A percentile compares a stretch with the other conserved stretches of the same genome.
These are phyloP conservation scores for Boehmeria nivea DNA, from an alignment of 306 rosid genomes.

Conservation along the genomic window DNA sequence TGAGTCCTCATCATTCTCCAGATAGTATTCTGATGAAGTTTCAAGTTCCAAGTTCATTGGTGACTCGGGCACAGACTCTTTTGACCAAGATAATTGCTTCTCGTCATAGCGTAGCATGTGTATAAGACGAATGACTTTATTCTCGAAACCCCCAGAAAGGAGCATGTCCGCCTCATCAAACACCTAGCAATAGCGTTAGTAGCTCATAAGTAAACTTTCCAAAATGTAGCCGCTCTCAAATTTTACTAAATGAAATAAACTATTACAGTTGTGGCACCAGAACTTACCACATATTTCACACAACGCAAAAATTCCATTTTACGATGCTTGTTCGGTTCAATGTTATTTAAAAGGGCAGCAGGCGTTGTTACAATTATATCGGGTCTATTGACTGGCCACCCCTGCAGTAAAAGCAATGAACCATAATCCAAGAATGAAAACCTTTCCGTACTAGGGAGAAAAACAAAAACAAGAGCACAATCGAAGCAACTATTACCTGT, in stretches of 20 bases:
- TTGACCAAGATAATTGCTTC: slow-evolving; percentile 58
- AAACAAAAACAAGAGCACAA: background rate
- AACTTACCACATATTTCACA: slow-evolving; percentile 80
- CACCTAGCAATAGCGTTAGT: slow-evolving; percentile 41
- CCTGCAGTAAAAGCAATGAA: slow-evolving; percentile 43
- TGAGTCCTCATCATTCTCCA: slow-evolving; percentile 46
- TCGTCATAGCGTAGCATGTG: slow-evolving; percentile 81
- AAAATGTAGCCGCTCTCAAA: background rate
- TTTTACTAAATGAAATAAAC: background rate
- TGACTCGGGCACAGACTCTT: slow-evolving; percentile 31
- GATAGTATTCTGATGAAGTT: slow-evolving; percentile 28
- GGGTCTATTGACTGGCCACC: slow-evolving; percentile 79
- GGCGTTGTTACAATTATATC: slow-evolving; percentile 90
- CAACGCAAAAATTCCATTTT: slow-evolving; percentile 53
- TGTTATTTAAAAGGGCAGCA: slow-evolving; percentile 81
- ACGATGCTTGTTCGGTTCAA: slow-evolving; percentile 54
- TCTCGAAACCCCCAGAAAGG: slow-evolving; percentile 87
- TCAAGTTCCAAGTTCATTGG: slow-evolving; percentile 38
- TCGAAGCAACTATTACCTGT: slow-evolving; percentile 49
- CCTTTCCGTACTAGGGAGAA: too few species aligned
- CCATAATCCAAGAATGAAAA: background rate
- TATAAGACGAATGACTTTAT: slow-evolving; percentile 83
- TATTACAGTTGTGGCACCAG: slow-evolving; percentile 12
- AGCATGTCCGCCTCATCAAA: slow-evolving; percentile 99
- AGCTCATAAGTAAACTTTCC: slow-evolving; percentile 16